Conservation (phyloP, 805 yeast species). For the Candida broadrunensis region DNA sequence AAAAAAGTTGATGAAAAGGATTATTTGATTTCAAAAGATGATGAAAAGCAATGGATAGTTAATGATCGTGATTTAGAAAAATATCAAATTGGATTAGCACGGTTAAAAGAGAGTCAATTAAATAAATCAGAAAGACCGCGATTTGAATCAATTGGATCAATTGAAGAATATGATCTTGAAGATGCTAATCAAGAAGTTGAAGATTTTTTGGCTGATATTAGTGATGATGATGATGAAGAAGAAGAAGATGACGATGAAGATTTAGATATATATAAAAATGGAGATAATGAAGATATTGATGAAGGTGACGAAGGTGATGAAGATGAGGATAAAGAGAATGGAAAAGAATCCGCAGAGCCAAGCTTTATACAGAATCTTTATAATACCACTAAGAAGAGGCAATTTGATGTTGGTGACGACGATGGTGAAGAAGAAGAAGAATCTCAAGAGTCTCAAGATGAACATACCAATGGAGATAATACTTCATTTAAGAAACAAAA, state of each 20-base stretch:
- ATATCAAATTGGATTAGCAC: slow-evolving; percentile 27
- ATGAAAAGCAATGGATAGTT: slow-evolving; percentile 42
- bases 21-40: slow-evolving; percentile 52
- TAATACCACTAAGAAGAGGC: slow-evolving; percentile 12
- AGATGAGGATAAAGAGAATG: slow-evolving; percentile 16
- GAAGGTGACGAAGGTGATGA: slow-evolving; percentile 31
- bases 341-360: slow-evolving; percentile 7
- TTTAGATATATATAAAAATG: slow-evolving; percentile 2
- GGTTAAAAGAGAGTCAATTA: slow-evolving; percentile 3
- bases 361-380: slow-evolving; percentile 25
- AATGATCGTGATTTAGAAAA: slow-evolving; percentile 44
- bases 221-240: slow-evolving; percentile 36
- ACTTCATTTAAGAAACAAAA: slow-evolving; percentile 6
- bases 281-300: slow-evolving; percentile 11
- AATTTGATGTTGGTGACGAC: slow-evolving; percentile 12
- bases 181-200: slow-evolving; percentile 45
- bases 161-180: slow-evolving; percentile 37
- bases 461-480: neutral
- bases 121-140: slow-evolving; percentile 19
- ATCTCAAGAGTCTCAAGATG: slow-evolving; percentile 7
- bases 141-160: slow-evolving; percentile 28
- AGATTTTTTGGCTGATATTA: slow-evolving; percentile 46
- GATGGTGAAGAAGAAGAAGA: slow-evolving; percentile 18
- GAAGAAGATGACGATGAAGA: slow-evolving; percentile 19
- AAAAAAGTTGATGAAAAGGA: slow-evolving; percentile 58